A percentile compares a stretch with the other conserved stretches of the same genome.
These are phyloP conservation scores for Primulina eburnea DNA, from an alignment of 257 asterid genomes.

Conservation along the genomic window DNA sequence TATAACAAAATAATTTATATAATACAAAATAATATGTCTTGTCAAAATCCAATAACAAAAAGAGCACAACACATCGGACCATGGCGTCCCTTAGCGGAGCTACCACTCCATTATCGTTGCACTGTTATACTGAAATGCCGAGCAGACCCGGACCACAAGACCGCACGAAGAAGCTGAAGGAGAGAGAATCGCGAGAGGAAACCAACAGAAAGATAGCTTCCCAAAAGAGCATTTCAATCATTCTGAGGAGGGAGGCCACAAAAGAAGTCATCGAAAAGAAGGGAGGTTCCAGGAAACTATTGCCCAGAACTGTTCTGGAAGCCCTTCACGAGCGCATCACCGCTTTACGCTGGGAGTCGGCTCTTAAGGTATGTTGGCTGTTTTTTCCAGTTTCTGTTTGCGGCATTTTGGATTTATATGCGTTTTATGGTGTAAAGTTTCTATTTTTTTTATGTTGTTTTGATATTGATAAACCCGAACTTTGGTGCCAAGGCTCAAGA, in stretches of 20 bases:
- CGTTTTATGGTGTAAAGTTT: constrained; percentile 9
- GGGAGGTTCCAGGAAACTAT: constrained; percentile 59
- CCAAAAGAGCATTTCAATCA: constrained; percentile 74
- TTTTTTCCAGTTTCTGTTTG: too few relatives aligned
- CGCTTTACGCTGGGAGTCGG: constrained; percentile 95
- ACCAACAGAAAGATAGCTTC: constrained; percentile 79
- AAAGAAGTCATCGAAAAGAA: constrained; percentile 77
- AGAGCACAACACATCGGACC: background rate
- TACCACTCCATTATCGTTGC: constrained; percentile 33
- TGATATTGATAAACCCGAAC: too few relatives aligned
- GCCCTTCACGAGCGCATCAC: constrained; percentile 93
- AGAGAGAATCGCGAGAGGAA: constrained; percentile 54
- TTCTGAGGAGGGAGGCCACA: constrained; percentile 82
- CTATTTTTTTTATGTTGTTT: background rate
- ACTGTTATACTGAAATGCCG: constrained; percentile 4
- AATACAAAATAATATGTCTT: too few relatives aligned
- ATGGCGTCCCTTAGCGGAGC: constrained; percentile 53
- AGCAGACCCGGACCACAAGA: constrained; percentile 21
- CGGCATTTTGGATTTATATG: too few relatives aligned
- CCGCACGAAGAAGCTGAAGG: constrained; percentile 37
- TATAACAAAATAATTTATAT: too few relatives aligned
- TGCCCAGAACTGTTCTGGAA: constrained; percentile 79
- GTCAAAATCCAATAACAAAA: too few relatives aligned
- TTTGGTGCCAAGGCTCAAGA: too few relatives aligned
- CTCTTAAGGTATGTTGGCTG: constrained; percentile 57